Evolutionary conservation across 805 yeast genomes (phyloP).

Genomic region (Wickerhamiella brachini): DNA sequence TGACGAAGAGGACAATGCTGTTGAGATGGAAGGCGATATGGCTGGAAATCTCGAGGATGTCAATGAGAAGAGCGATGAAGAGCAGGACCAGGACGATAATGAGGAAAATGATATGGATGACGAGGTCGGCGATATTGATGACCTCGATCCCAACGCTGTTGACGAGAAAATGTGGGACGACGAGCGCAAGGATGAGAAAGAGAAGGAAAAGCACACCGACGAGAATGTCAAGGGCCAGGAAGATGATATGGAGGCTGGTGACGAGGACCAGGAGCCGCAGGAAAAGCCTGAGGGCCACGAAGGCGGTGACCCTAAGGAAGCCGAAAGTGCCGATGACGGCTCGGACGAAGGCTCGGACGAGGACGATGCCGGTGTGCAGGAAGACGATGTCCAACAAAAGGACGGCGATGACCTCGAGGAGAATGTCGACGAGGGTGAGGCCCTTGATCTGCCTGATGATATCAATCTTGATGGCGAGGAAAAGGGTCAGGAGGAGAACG

Average conservation of each 20-base stretch:
- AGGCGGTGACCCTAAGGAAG: constrained; percentile 25
- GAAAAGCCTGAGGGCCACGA: constrained; percentile 19
- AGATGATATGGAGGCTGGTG: constrained; percentile 25
- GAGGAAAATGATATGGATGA: constrained; percentile 59
- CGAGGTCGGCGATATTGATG: constrained; percentile 78
- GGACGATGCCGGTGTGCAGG: constrained; percentile 39
- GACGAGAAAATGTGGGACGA: constrained; percentile 99
- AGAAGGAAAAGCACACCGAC: constrained; percentile 68
- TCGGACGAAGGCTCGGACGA: constrained; percentile 28
- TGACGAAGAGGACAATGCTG: constrained; percentile 77
- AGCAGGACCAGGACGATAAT: constrained; percentile 38
- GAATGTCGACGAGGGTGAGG: constrained; percentile 60
- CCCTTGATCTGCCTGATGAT: constrained; percentile 84
- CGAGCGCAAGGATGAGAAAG: constrained; percentile 54
- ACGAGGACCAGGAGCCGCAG: constrained; percentile 13
- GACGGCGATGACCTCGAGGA: constrained; percentile 66
- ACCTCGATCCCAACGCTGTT: constrained; percentile 83
- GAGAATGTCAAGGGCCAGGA: constrained; percentile 39
- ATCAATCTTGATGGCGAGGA: constrained; percentile 68
- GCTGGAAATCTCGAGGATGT: constrained; percentile 82
- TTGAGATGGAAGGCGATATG: constrained; percentile 93
- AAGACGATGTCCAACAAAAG: constrained; percentile 51
- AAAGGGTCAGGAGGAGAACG: constrained; percentile 23
- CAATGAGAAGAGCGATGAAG: constrained; percentile 39
- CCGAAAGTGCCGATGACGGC: constrained; percentile 23